Evolutionary conservation across 2,329 filamentous ascomycete genomes (phyloP), one percentile per base, ranked within the genome.

Genomic region (Xylaria sp.): DNA sequence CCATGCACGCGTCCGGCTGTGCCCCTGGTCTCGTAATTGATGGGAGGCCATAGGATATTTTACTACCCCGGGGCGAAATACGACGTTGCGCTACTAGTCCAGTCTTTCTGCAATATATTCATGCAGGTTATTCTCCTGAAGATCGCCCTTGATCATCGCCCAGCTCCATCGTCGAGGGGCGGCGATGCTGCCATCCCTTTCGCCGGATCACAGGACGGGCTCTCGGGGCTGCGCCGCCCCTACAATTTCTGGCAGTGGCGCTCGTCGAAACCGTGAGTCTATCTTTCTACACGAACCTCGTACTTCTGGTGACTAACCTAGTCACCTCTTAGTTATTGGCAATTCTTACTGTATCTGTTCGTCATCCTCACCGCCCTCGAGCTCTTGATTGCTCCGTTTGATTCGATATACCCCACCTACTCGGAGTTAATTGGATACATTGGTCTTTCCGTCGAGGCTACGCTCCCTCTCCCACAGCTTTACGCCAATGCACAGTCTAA

Each of bases 201-300:
- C 78, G 83, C 87, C 1, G 87, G 86, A 25, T 76, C 82, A 8
- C 78, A 84, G 48, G 82, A 84, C 70, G 81, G 78, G 10, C 73
- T 78, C 49, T 81, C 72, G 66, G 80, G 79, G 66, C 80, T 80
- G 54, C 84, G 83, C 69, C 84, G 92, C 28, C 92, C 92, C 0
- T 94, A 90, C 78, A 87, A 90, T 75, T 95, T 95, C 79, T 95
- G 93, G 93, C 92, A 93, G 80, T 95, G 93, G 93, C 86, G 89
- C 66, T 88, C 88, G 23, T 85, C 89, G 6, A 90, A 89, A 75
- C 91, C 92, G 82, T 91, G 78, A 68, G 87, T 84, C 43, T 31
- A 33, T 52, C 36, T 1, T 56, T 60, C 25, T 36, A 23, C 33
- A 13, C 10, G 31, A 51, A 13, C 62, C 25, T 28, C 43, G 41